Base-by-base conservation (phyloP, 805 yeast genomes). In the Candida sithepensis region DNA sequence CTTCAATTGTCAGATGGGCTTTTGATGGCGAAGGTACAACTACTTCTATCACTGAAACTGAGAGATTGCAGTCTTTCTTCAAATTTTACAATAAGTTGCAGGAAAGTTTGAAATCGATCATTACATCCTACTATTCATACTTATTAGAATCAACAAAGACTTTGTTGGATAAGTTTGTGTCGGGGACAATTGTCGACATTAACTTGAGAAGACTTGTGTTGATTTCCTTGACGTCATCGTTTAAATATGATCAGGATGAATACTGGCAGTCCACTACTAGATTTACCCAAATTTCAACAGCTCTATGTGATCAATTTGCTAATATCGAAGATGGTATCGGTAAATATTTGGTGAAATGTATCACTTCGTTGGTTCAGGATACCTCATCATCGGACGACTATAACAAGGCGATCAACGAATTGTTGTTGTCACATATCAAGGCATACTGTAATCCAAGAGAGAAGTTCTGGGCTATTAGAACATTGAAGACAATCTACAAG, bases 221-320 rank as follows among this genome's bases (percentile, higher is more conserved):
- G 45, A 82, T 79, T 53, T 82, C 96, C 0, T 70, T 94, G 53
- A 79, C 84, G 0, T 76, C 88, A 1, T 85, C 97, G 1, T 90
- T 94, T 72, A 87, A 84, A 59, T 85, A 82, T 60, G 97, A 92
- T 61, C 88, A 84, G 61, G 96, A 87, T 58, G 99, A 94, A 60
- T 94, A 88, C 70, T 94, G 99, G 99, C 84, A 86, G 49, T 81
- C 89, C 40, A 85, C 84, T 44, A 79, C 89, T 22, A 80, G 99
- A 63, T 94, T 89, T 63, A 95, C 86, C 36, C 68, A 80, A 44
- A 75, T 90, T 22, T 76, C 84, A 14, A 74, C 67, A 34, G 77
- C 85, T 3, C 73, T 94, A 52, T 70, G 86, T 49, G 69, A 68
- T 21, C 97, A 90, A 70, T 71, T 91, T 53, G 59, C 69, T 6